Percentiles rank a stretch among this genome's conserved stretches.
Evolutionary conservation across 768 basidiomycete genomes (phyloP).

Genomic region (Daedaleopsis sinensis): DNA sequence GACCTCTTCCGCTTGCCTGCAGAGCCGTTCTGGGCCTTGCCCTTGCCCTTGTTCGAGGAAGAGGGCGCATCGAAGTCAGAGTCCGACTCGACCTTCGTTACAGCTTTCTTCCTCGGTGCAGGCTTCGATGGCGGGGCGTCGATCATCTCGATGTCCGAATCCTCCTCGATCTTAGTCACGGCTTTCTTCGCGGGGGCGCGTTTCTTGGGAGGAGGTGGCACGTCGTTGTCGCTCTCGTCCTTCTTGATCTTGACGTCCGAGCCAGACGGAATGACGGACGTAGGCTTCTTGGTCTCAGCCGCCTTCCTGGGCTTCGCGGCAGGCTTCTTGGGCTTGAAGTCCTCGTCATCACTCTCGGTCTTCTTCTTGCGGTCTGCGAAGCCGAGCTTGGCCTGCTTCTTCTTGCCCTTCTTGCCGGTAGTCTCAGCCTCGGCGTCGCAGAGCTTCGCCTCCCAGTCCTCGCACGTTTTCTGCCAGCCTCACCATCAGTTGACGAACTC

Average conservation of each 20-base stretch:
- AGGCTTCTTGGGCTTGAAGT: constrained; percentile 57
- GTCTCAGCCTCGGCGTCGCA: constrained; percentile 43
- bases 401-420: constrained; percentile 54
- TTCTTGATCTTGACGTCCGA: constrained; percentile 51
- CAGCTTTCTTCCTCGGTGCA: constrained; percentile 37
- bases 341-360: constrained; percentile 48
- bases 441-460: constrained; percentile 47
- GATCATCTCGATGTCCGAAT: constrained; percentile 47
- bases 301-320: constrained; percentile 39
- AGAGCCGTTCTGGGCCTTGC: constrained; percentile 43
- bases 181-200: constrained; percentile 47
- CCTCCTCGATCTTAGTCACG: constrained; percentile 44
- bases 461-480: constrained; percentile 39
- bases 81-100: constrained; percentile 41
- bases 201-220: constrained; percentile 37
- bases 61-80: constrained; percentile 42
- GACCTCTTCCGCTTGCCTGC: constrained; percentile 71
- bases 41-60: constrained; percentile 42
- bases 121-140: constrained; percentile 46
- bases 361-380: constrained; percentile 44
- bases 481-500: too few species aligned
- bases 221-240: constrained; percentile 47
- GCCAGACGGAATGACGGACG: constrained; percentile 39
- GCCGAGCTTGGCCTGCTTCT: constrained; percentile 57
- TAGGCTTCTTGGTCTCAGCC: constrained; percentile 34